Percentiles rank a stretch among this genome's conserved stretches.
These are phyloP conservation scores for Cucurbita ficifolia DNA, from an alignment of 306 rosid species.

Conservation along the genomic window DNA sequence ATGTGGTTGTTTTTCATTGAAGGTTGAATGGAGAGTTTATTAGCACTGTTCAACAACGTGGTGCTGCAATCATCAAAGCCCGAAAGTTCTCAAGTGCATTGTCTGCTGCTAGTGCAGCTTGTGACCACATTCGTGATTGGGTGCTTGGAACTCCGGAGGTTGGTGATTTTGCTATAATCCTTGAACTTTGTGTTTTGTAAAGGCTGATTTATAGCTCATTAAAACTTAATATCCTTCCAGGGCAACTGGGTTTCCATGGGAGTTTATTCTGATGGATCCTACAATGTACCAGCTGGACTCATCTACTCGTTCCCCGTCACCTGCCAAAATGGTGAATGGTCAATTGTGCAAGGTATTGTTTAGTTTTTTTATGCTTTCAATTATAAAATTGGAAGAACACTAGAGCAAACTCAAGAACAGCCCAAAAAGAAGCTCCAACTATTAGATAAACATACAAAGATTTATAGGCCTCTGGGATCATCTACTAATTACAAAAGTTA, in stretches of 20 bases:
- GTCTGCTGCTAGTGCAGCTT: constrained; percentile 95
- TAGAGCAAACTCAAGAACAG: no score
- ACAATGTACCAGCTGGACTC: constrained; percentile 89
- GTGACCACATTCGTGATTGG: constrained; percentile 98
- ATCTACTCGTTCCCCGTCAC: constrained; percentile 92
- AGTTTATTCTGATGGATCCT: constrained; percentile 92
- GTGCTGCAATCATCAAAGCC: constrained; percentile 97
- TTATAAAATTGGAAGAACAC: no score
- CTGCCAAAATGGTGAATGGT: constrained; percentile 74
- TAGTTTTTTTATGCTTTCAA: neutral
- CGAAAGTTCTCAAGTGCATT: constrained; percentile 88
- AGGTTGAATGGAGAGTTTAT: constrained; percentile 95
- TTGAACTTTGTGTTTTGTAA: neutral
- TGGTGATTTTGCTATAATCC: neutral
- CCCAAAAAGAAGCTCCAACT: no score
- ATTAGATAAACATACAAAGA: no score
- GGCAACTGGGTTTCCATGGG: constrained; percentile 99
- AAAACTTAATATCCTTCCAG: constrained; percentile 21
- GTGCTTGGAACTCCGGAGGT: constrained; percentile 98
- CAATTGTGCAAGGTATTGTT: constrained; percentile 70
- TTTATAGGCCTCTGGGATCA: no score
- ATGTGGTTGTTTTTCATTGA: neutral
- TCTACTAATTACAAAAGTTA: no score
- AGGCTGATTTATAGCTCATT: neutral
- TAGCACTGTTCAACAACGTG: constrained; percentile 92